Base-by-base conservation (phyloP, 2,329 filamentous ascomycete species). In the Parascedosporium putredinis region DNA sequence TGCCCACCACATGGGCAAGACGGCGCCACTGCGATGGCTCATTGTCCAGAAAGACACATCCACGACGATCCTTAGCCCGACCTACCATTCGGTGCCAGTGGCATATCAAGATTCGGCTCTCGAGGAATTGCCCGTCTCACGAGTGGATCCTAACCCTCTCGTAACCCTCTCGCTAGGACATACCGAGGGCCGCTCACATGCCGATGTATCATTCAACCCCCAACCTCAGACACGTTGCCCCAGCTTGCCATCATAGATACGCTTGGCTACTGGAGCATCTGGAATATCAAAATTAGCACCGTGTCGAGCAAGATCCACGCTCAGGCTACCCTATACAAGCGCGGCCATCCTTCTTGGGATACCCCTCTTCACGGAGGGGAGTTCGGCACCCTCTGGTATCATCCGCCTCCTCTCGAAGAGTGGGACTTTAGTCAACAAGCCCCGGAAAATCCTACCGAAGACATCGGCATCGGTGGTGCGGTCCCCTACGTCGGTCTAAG, bases 231-330 rank as follows among this genome's bases (percentile, higher is more conserved):
- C 51, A 55, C 76, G 66, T 61, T 77, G 71, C 74, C 78, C 1
- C 81, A 85, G 56, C 65, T 89, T 48, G 81, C 73, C 14, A 68
- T 88, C 23, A 69, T 89, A 16, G 83, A 89, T 57, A 70, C 78
- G 47, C 66, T 66, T 29, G 84, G 84, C 1, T 70, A 68, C 51
- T 90, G 85, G 86, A 80, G 70, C 40, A 62, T 88, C 3, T 88
- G 83, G 80, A 73, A 84, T 22, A 38, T 49, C 8, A 43, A 24
- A 22, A 27, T 18, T 5, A 38, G 27, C 9, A 14, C 25, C 22
- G 14, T 9, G 3, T 43, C 24, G 5, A 38, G 36, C 25, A 23
- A 16, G 12, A n/a, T 5, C 16, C n/a, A 20, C 5, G 25, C 34
- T 33, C 14, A 33, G 25, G n/a, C 33, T 24, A 48, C 36, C 14